Conservation (phyloP, 169 alveolate genomes). For the Plasmodium inui region DNA sequence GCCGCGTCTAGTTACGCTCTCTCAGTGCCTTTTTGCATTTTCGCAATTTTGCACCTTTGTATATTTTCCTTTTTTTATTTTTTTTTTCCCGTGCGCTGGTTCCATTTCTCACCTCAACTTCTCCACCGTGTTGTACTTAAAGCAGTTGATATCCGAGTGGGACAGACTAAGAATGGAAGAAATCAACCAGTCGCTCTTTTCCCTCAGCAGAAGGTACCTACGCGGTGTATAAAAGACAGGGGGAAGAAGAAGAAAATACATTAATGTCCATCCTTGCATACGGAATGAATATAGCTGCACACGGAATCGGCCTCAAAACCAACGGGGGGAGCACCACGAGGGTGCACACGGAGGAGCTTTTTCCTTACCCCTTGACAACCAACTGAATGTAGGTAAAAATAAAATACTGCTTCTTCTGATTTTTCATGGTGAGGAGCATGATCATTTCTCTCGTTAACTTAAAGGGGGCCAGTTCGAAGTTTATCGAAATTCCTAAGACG, state of each 20-base stretch:
- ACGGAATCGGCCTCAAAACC: neutral
- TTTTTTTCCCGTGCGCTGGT: neutral
- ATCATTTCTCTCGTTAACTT: constrained; percentile 94
- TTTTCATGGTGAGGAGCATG: constrained; percentile 64
- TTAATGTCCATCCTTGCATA: no score
- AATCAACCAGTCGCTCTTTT: constrained; percentile 73
- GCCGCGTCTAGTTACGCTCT: neutral
- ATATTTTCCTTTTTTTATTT: neutral
- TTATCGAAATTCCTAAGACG: constrained; percentile 80
- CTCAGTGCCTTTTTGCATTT: neutral
- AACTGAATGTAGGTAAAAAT: constrained; percentile 69
- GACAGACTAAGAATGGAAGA: constrained; percentile 63
- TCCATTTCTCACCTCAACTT: constrained; percentile 41
- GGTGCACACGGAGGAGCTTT: neutral
- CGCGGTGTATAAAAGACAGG: neutral
- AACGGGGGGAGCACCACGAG: neutral
- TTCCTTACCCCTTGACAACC: constrained; percentile 66
- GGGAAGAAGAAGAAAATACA: constrained; percentile 69
- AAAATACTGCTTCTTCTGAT: constrained; percentile 65
- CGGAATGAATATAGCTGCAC: neutral
- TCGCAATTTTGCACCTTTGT: neutral
- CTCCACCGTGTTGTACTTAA: constrained; percentile 71
- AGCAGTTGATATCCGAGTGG: constrained; percentile 70
- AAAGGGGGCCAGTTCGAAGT: constrained; percentile 96
- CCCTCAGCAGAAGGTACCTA: constrained; percentile 60